Percentiles rank a stretch among this genome's conserved stretches.
Evolutionary conservation across 345 rosid species (phyloP).

Genomic region (Brassica rapa): DNA sequence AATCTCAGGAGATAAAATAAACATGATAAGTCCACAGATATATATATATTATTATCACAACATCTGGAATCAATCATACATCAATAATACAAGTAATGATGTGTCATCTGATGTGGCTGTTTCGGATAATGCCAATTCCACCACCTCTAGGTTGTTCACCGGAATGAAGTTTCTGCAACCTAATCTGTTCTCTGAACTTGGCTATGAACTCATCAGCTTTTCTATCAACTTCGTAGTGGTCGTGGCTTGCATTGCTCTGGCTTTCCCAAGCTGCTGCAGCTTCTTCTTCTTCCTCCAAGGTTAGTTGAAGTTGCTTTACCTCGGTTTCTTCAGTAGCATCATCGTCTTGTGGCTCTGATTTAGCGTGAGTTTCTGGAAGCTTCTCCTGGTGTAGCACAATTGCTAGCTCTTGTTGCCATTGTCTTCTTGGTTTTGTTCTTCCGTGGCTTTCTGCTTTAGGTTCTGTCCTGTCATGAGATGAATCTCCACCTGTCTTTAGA

Average conservation of each 20-base stretch:
- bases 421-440: conserved; percentile 32
- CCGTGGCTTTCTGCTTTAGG: conserved; percentile 26
- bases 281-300: conserved; percentile 41
- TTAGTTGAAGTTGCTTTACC: conserved; percentile 35
- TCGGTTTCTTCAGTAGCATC: conserved; percentile 23
- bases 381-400: conserved; percentile 26
- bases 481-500: conserved; percentile 38
- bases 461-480: conserved; percentile 33
- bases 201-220: conserved; percentile 96
- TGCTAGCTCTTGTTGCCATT: conserved; percentile 24
- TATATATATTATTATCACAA: neutral
- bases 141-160: conserved; percentile 53
- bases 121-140: conserved; percentile 31
- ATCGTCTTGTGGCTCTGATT: conserved; percentile 21
- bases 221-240: conserved; percentile 71
- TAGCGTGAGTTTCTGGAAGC: neutral
- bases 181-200: conserved; percentile 80
- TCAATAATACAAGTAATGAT: conserved; percentile 31
- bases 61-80: conserved; percentile 24
- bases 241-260: conserved; percentile 45
- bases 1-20: neutral
- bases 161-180: conserved; percentile 68
- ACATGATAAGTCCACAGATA: neutral
- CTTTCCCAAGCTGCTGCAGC: conserved; percentile 39
- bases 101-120: conserved; percentile 47